Evolutionary conservation across 257 asterid genomes (phyloP), one percentile per base, ranked within the genome.

Genomic region (Capsicum pubescens): DNA sequence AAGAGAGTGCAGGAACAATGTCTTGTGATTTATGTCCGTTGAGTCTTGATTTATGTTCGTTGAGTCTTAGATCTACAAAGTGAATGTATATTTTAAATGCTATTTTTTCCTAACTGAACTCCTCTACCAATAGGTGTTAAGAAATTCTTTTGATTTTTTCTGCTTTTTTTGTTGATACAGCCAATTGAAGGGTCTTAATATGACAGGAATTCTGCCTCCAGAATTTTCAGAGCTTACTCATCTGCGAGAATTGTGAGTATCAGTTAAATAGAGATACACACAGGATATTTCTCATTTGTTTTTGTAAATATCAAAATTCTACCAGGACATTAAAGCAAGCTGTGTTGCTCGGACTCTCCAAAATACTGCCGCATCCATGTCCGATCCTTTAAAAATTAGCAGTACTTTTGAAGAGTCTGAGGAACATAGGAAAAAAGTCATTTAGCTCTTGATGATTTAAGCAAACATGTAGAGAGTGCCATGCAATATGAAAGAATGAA

Each of bases 121-220:
- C 83, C 57, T 46, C 87, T 78, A 83, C 64, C 78, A 74, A 58
- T 87, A 59, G 78, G 60, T 46, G 79, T 71, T 46, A 46, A 46
- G 35, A 71, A 72, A 5, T 26, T 26, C 21, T 21, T 52, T 76
- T 76, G 6, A 76, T 76, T 3, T 52, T 6, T 32, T 76, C 48
- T 76, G 2, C 64, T 50, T 32, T 81, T 15, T 82, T 54, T 82
- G 64, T 52, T 55, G 19, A 59, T 83, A 50, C 92, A 94, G 99
- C 80, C 82, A 64, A 85, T n/a, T 95, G 91, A 90, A 87, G 88
- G 90, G 94, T 84, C 90, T 92, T 80, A 92, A 88, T 85, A 83
- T 96, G 91, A 86, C 90, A 7, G 99, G 98, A 86, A 86, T 48
- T 81, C 83, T 96, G 87, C 97, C 99, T 4, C 88, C 64, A 87